Conservation (phyloP, 306 rosid genomes). For the Prosopis cineraria region DNA sequence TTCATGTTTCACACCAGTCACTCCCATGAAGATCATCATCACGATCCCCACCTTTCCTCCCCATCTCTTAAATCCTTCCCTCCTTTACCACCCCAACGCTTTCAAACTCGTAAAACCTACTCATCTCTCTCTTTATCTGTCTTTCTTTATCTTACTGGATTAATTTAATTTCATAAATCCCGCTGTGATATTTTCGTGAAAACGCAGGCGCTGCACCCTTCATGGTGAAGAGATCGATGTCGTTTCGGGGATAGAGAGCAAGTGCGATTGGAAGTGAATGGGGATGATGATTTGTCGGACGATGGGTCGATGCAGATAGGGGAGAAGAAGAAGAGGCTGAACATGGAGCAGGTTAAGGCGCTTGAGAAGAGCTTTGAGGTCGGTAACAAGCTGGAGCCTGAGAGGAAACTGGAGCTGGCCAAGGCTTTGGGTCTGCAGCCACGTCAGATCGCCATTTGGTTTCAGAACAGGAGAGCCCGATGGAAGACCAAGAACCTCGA, state of each 20-base stretch:
- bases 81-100: conserved; percentile 66
- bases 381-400: conserved; percentile 95
- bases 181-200: neutral
- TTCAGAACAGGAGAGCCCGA: conserved; percentile 92
- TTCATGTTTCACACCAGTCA: conserved; percentile 76
- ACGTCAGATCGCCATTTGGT: conserved; percentile 92
- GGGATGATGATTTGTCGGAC: conserved; percentile 80
- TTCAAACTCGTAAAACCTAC: conserved; percentile 51
- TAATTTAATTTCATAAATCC: neutral
- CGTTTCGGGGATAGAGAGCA: conserved; percentile 75
- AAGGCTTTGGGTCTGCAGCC: conserved; percentile 85
- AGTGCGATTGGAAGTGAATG: conserved; percentile 47
- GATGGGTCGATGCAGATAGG: conserved; percentile 76
- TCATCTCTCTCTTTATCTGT: neutral
- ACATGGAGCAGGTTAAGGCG: conserved; percentile 81
- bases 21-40: conserved; percentile 56
- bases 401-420: conserved; percentile 83
- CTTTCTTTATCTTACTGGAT: neutral
- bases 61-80: conserved; percentile 47
- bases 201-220: conserved; percentile 54
- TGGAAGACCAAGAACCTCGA: conserved; percentile 96
- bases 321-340: conserved; percentile 91
- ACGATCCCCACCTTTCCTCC: conserved; percentile 42
- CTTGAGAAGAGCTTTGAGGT: conserved; percentile 93
- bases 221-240: conserved; percentile 87